phyloP scores from a whole-genome alignment of 2,329 filamentous ascomycete species.

The Ascochyta lentis region DNA sequence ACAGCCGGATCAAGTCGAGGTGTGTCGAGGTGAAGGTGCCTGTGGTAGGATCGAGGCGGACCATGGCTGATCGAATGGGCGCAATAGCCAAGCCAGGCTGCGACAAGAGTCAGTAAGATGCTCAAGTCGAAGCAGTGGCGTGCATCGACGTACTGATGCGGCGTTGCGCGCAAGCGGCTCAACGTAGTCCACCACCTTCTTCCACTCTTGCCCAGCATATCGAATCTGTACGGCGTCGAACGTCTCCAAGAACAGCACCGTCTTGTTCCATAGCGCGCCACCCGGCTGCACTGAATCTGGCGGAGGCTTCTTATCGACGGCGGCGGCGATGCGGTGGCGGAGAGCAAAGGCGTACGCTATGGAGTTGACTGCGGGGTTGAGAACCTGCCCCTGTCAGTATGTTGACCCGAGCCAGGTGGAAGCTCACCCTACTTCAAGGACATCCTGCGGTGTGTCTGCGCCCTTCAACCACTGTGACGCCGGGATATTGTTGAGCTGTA shows the following conservation, averaged over 20 bases:
- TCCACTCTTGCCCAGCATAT: conserved; percentile 59
- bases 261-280: conserved; percentile 58
- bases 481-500: conserved; percentile 44
- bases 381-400: conserved; percentile 41
- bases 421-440: conserved; percentile 44
- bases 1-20: conserved; percentile 63
- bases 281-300: conserved; percentile 53
- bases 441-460: conserved; percentile 48
- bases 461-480: conserved; percentile 43
- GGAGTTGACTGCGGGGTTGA: conserved; percentile 65
- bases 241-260: conserved; percentile 54
- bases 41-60: conserved; percentile 70
- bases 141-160: conserved; percentile 38
- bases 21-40: conserved; percentile 72
- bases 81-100: conserved; percentile 48
- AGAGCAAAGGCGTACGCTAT: conserved; percentile 66
- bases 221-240: conserved; percentile 63
- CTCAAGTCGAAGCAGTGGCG: background rate
- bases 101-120: background rate
- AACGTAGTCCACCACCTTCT: conserved; percentile 52
- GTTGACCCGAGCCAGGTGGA: background rate
- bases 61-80: conserved; percentile 60
- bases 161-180: conserved; percentile 41
- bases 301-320: conserved; percentile 46
- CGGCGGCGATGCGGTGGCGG: conserved; percentile 54